Base-by-base conservation (phyloP, 2,329 filamentous ascomycete species). In the Diplocarpon rosae region DNA sequence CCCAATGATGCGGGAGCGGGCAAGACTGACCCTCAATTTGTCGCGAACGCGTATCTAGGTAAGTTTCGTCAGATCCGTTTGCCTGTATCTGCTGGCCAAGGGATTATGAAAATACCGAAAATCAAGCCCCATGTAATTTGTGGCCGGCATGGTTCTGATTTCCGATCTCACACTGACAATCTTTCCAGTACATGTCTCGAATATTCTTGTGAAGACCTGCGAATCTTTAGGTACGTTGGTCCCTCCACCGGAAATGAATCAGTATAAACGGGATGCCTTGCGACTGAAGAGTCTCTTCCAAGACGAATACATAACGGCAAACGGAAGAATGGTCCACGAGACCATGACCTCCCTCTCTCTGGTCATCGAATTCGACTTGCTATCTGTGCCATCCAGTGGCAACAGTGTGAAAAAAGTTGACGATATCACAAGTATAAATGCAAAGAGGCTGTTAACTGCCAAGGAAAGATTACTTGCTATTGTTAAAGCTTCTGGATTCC, bases 41-140 rank as follows among this genome's bases (percentile, higher is more conserved):
- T 72, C 1, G 66, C 69, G 0, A 68, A 73, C 43, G 67, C 68
- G 1, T 72, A 70, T 46, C 60, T 72, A 3, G 30, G 30, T 32
- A 32, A 5, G 30, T 32, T 3, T 12, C 5, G 30, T 5, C 30
- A 5, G 30, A 12, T 9, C 11, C 11, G 30, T 12, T 9, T 32
- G 30, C 30, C 11, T 14, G 30, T 10, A 32, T 5, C 9, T 24
- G 3, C 30, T 32, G 30, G 11, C 30, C 11, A 32, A 32, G 30
- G 30, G 10, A 10, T 32, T 32, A 7, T 24, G 20, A 24, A 7
- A 24, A 24, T 24, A 24, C 20, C 20, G 20, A 3, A 24, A 24
- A 24, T 24, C 20, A 24, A 3, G 20, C 7, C 20, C 20, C 7
- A 24, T 24, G 4, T 7, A 24, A 24, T 7, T 24, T 24, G 20